These are phyloP conservation scores for Allantophomopsis cytisporea DNA, from an alignment of 2,329 filamentous ascomycete species.

Conservation along the genomic window DNA sequence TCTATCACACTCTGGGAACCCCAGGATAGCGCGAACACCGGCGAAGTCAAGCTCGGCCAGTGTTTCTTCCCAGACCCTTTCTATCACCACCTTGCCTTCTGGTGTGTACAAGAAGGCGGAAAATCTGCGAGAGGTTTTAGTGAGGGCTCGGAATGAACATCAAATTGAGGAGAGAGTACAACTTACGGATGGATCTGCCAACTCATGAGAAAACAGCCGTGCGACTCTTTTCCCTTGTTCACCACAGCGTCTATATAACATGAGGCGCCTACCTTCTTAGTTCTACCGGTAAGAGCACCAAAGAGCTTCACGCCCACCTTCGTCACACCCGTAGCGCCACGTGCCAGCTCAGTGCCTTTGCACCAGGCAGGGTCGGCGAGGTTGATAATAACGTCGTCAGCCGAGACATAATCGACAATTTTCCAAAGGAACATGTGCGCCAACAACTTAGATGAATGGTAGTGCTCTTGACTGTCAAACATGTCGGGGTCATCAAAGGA, in stretches of 20 bases:
- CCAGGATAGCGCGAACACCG: slow-evolving; percentile 4
- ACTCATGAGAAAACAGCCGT: slow-evolving; percentile 19
- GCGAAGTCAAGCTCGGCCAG: slow-evolving; percentile 21
- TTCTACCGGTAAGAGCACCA: slow-evolving; percentile 16
- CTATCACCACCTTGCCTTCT: slow-evolving; percentile 20
- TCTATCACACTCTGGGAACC: neutral
- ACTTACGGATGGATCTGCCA: neutral
- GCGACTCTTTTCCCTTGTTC: slow-evolving; percentile 31
- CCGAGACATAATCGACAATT: slow-evolving; percentile 20
- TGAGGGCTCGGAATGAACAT: too few relatives aligned
- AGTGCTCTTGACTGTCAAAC: slow-evolving; percentile 13
- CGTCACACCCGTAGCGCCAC: slow-evolving; percentile 14
- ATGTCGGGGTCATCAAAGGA: slow-evolving; percentile 18
- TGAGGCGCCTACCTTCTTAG: slow-evolving; percentile 24
- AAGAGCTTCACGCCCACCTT: slow-evolving; percentile 9
- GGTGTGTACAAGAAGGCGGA: slow-evolving; percentile 18
- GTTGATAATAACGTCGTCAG: slow-evolving; percentile 22
- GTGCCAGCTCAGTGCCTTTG: slow-evolving; percentile 25
- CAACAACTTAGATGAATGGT: slow-evolving; percentile 18
- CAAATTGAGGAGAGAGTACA: too few relatives aligned
- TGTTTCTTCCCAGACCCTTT: slow-evolving; percentile 25
- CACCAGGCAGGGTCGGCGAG: slow-evolving; percentile 20
- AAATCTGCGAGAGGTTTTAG: slow-evolving; percentile 12
- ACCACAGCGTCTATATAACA: slow-evolving; percentile 31
- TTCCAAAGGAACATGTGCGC: slow-evolving; percentile 22